Conservation (phyloP, 2,329 filamentous ascomycete genomes). For the Metarhizium brunneum region DNA sequence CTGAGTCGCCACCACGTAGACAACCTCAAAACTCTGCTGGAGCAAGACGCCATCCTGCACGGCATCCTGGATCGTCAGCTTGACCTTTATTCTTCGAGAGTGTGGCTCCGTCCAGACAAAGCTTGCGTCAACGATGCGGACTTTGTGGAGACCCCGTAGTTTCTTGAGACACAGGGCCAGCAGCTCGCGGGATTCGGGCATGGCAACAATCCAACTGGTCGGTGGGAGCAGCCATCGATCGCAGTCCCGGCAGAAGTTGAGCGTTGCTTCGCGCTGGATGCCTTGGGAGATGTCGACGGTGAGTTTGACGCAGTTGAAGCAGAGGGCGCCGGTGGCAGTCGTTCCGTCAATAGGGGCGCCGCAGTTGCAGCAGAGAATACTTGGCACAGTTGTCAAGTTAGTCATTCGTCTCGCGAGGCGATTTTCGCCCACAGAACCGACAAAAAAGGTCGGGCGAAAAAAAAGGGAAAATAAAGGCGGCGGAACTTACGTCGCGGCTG, state of each 20-base stretch:
- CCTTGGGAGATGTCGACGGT: constrained; percentile 88
- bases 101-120: constrained; percentile 99
- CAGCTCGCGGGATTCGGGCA: constrained; percentile 82
- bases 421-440: background rate
- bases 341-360: constrained; percentile 93
- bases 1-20: constrained; percentile 82
- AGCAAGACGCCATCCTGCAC: constrained; percentile 57
- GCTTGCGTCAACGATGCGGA: constrained; percentile 87
- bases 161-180: constrained; percentile 87
- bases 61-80: constrained; percentile 79
- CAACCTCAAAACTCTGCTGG: constrained; percentile 91
- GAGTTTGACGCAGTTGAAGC: constrained; percentile 91
- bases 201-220: constrained; percentile 73
- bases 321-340: constrained; percentile 74
- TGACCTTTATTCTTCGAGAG: constrained; percentile 83
- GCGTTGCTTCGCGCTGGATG: constrained; percentile 79
- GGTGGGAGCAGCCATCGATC: constrained; percentile 89
- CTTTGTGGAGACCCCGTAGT: constrained; percentile 75
- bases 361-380: constrained; percentile 94
- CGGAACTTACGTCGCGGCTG: constrained; percentile 29
- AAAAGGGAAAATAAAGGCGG: background rate
- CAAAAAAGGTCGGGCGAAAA: background rate
- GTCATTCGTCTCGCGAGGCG: background rate
- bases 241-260: constrained; percentile 91
- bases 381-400: constrained; percentile 6